phyloP scores from a whole-genome alignment of 805 yeast species.

The Myxozyma vanderwaltii region DNA sequence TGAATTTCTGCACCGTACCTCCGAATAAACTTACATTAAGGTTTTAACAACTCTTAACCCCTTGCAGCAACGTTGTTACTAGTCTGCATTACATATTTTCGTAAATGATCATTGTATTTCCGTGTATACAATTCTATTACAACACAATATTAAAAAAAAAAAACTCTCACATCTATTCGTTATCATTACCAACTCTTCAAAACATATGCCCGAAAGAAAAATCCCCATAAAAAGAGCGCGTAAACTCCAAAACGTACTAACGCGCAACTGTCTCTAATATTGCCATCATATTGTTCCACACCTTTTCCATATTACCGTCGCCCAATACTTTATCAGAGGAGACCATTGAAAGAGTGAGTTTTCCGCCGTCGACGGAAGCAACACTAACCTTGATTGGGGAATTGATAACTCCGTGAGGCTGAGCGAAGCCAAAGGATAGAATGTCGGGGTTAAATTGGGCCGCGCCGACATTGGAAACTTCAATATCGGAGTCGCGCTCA shows the following conservation, averaged over 20 bases:
- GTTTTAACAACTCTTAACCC: no score
- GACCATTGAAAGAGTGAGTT: slow-evolving; percentile 2
- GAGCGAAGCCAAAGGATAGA: slow-evolving; percentile 13
- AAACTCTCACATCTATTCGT: no score
- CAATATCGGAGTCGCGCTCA: slow-evolving; percentile 4
- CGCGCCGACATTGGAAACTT: slow-evolving; percentile 23
- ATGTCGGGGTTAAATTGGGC: neutral
- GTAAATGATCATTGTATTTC: no score
- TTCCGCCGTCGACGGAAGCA: slow-evolving; percentile 17
- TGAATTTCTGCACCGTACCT: no score
- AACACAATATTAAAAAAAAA: no score
- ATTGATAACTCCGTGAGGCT: slow-evolving; percentile 14
- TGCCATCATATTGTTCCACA: neutral
- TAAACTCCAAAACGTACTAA: no score
- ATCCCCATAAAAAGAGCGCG: neutral
- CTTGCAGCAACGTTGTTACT: no score
- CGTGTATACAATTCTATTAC: no score
- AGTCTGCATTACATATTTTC: no score
- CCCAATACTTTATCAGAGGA: slow-evolving; percentile 18
- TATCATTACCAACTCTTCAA: no score
- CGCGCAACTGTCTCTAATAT: neutral
- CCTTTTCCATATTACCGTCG: slow-evolving; percentile 11
- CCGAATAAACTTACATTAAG: no score
- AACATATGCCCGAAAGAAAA: neutral
- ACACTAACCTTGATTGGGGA: slow-evolving; percentile 3